phyloP scores from a whole-genome alignment of 306 rosid species.

The Castanospermum australe region DNA sequence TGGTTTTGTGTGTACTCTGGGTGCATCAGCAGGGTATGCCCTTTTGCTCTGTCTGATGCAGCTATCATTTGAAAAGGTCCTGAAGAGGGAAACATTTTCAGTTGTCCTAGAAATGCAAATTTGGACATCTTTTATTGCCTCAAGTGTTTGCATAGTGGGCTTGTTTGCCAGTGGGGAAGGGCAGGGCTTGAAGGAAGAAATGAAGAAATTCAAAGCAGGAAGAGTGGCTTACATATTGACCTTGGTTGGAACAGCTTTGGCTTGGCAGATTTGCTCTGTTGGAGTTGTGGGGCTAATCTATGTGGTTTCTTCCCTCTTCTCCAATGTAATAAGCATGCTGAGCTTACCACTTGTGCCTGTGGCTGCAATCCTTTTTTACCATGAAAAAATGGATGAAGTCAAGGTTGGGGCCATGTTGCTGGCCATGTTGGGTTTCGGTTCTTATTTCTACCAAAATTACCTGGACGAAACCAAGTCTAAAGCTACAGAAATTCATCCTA shows the following conservation, averaged over 20 bases:
- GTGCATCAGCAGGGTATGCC: slow-evolving; percentile 65
- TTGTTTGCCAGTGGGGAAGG: slow-evolving; percentile 63
- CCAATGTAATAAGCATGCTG: slow-evolving; percentile 69
- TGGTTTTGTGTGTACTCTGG: slow-evolving; percentile 52
- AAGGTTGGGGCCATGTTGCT: slow-evolving; percentile 63
- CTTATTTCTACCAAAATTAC: slow-evolving; percentile 61
- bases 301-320: slow-evolving; percentile 67
- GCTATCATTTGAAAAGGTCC: slow-evolving; percentile 56
- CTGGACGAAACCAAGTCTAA: slow-evolving; percentile 45
- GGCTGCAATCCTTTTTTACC: slow-evolving; percentile 58
- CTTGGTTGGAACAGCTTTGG: slow-evolving; percentile 52
- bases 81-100: slow-evolving; percentile 59
- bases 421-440: slow-evolving; percentile 56
- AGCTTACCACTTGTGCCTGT: slow-evolving; percentile 68
- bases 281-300: slow-evolving; percentile 69
- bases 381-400: slow-evolving; percentile 57
- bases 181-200: slow-evolving; percentile 51
- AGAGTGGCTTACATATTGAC: slow-evolving; percentile 49
- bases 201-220: slow-evolving; percentile 44
- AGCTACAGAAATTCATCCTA: not conserved
- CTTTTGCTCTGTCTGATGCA: slow-evolving; percentile 69
- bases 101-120: slow-evolving; percentile 75
- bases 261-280: slow-evolving; percentile 71
- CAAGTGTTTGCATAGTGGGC: slow-evolving; percentile 51
- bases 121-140: slow-evolving; percentile 60